Conservation (phyloP, 305 asterid species). For the Striga hermonthica region DNA sequence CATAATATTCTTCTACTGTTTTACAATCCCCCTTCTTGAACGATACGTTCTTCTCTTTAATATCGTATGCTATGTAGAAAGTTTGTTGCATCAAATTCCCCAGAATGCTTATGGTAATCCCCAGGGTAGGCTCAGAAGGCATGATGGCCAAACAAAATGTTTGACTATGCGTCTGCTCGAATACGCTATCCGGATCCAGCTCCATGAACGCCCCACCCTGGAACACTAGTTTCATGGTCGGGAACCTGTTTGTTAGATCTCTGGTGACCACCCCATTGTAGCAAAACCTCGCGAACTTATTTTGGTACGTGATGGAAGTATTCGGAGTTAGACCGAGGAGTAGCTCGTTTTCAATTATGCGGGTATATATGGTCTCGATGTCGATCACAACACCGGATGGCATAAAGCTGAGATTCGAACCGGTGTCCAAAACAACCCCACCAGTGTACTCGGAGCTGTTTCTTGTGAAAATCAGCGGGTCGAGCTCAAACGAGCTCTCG, state of each 20-base stretch:
- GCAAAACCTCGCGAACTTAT: background rate
- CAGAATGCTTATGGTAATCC: background rate
- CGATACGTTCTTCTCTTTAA: background rate
- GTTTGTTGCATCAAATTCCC: background rate
- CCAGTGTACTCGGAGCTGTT: background rate
- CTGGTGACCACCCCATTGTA: background rate
- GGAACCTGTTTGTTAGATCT: background rate
- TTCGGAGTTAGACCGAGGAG: background rate
- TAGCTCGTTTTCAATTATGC: background rate
- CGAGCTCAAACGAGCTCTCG: background rate
- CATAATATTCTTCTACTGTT: background rate
- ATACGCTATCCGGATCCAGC: background rate
- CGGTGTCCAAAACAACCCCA: background rate
- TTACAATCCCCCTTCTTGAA: background rate
- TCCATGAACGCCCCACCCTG: background rate
- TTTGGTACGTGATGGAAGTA: background rate
- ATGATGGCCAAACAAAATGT: background rate
- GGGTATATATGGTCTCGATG: background rate
- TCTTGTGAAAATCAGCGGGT: background rate
- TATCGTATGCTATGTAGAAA: no score
- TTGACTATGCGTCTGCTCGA: background rate
- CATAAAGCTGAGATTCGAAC: background rate
- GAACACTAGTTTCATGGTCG: background rate
- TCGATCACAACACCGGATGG: background rate
- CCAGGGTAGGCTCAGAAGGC: background rate